These are phyloP conservation scores for Ophioceras dolichostomum DNA, from an alignment of 2,329 filamentous ascomycete species.

Conservation along the genomic window DNA sequence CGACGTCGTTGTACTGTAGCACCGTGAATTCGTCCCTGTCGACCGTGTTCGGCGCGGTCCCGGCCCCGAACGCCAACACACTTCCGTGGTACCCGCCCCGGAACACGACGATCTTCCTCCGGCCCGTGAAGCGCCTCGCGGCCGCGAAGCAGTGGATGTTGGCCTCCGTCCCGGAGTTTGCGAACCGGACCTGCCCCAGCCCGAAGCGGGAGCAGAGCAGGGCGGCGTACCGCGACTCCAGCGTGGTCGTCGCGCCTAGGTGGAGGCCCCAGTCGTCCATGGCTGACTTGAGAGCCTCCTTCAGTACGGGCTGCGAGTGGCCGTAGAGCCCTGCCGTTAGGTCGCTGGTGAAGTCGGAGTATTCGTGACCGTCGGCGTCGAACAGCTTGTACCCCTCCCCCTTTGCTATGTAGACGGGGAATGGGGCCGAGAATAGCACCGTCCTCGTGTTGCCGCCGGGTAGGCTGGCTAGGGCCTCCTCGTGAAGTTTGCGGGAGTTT, in stretches of 20 bases:
- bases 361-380: conserved; percentile 23
- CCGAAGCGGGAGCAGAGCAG: conserved; percentile 39
- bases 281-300: conserved; percentile 30
- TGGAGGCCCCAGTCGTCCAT: conserved; percentile 36
- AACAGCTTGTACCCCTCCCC: conserved; percentile 15
- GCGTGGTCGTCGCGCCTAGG: conserved; percentile 34
- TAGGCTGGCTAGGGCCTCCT: too few relatives aligned
- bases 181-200: conserved; percentile 44
- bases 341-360: conserved; percentile 50
- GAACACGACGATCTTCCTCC: conserved; percentile 35
- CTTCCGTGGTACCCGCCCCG: conserved; percentile 37
- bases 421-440: too few relatives aligned
- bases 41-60: conserved; percentile 26
- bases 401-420: conserved; percentile 18
- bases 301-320: conserved; percentile 46
- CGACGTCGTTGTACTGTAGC: conserved; percentile 47
- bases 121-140: conserved; percentile 30
- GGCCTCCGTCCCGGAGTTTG: conserved; percentile 54
- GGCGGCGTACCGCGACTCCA: conserved; percentile 38
- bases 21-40: conserved; percentile 44
- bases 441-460: too few relatives aligned
- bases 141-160: conserved; percentile 43
- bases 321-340: conserved; percentile 56
- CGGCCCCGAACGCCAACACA: conserved; percentile 20
- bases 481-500: too few relatives aligned